phyloP scores from a whole-genome alignment of 73 alveolate species.

The Blepharisma japonicum region DNA sequence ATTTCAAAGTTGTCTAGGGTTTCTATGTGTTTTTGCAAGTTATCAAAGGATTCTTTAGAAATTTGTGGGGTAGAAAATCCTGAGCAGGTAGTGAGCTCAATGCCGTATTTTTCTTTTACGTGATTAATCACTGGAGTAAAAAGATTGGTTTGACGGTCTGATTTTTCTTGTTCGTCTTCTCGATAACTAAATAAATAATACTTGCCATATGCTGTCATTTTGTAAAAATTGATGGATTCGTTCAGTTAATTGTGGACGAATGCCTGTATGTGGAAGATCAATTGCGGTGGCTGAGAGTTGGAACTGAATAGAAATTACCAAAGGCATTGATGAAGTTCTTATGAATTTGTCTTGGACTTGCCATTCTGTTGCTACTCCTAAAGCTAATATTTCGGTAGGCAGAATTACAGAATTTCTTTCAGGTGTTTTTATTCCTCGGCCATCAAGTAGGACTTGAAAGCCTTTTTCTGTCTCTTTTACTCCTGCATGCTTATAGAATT shows the following conservation, averaged over 20 bases:
- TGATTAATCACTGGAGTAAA: constrained; percentile 1
- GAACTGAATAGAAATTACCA: constrained; percentile 17
- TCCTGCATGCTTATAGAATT: constrained; percentile 14
- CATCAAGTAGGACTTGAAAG: background rate
- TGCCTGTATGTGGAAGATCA: background rate
- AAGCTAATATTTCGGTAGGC: constrained; percentile 27
- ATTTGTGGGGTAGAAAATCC: constrained; percentile 8
- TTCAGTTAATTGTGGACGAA: background rate
- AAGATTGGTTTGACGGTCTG: background rate
- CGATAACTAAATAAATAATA: constrained; percentile 10
- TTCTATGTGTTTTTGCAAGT: background rate
- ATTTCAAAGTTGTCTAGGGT: background rate
- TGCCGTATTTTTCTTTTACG: background rate
- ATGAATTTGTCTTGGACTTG: constrained; percentile 20
- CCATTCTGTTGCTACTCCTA: constrained; percentile 21
- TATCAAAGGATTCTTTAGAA: background rate
- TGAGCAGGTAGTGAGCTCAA: background rate
- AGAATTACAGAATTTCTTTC: background rate
- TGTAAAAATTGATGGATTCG: background rate
- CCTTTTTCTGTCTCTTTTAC: constrained; percentile 1
- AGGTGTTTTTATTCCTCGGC: constrained; percentile 1
- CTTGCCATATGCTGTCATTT: constrained; percentile 22
- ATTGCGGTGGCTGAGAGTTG: background rate
- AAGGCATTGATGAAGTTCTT: background rate
- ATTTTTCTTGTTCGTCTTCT: background rate